Evolutionary conservation across 106 monocot genomes (phyloP).

Genomic region (Chionographis japonica): DNA sequence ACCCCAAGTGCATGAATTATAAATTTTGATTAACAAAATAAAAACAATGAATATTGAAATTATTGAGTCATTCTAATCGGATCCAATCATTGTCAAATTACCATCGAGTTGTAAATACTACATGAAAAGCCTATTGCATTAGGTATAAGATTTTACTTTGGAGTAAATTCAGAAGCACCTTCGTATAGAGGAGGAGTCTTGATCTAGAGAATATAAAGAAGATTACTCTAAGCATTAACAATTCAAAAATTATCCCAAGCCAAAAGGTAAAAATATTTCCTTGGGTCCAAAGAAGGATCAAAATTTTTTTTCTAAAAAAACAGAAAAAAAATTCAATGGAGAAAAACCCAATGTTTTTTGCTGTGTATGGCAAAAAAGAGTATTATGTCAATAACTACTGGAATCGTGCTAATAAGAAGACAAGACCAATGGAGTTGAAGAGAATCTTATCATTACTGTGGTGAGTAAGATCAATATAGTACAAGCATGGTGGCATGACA

Average conservation of each 20-base stretch:
- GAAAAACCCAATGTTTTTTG: background rate
- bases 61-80: conserved; percentile 8
- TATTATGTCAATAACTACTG: background rate
- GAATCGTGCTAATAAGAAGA: background rate
- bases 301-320: no score
- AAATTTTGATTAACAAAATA: no score
- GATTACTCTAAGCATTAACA: background rate
- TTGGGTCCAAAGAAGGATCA: no score
- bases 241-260: background rate
- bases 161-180: conserved; percentile 3
- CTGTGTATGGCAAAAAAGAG: background rate
- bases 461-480: background rate
- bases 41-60: no score
- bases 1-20: no score
- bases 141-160: background rate
- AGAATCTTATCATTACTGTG: no score
- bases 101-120: conserved; percentile 11
- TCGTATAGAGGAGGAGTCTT: conserved; percentile 4
- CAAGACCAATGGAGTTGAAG: background rate
- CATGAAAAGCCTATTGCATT: conserved; percentile 6
- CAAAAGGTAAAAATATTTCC: no score
- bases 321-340: background rate
- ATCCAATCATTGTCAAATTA: conserved; percentile 12
- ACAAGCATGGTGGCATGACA: background rate
- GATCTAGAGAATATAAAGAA: background rate